Percentiles rank a stretch among this genome's conserved stretches.
phyloP scores from a whole-genome alignment of 140 eudicot genomes.

The Bidens hawaiensis region DNA sequence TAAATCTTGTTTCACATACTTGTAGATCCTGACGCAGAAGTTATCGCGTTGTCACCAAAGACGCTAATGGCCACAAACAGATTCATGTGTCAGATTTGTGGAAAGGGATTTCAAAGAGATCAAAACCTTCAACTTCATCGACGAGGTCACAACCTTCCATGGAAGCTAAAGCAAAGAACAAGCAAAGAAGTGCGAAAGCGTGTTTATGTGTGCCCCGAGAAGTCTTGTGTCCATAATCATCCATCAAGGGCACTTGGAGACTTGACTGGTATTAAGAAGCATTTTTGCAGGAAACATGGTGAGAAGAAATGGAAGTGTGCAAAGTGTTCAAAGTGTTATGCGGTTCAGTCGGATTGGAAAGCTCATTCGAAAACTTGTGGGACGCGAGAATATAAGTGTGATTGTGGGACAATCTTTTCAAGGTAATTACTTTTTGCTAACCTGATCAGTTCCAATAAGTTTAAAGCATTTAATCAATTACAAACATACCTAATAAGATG shows the following conservation, averaged over 20 bases:
- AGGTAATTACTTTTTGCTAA: slow-evolving; percentile 30
- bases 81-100: slow-evolving; percentile 92
- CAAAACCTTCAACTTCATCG: slow-evolving; percentile 92
- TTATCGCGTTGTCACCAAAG: slow-evolving; percentile 86
- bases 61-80: slow-evolving; percentile 97
- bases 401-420: slow-evolving; percentile 89
- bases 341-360: slow-evolving; percentile 96
- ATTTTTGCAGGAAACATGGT: slow-evolving; percentile 85
- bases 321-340: slow-evolving; percentile 81
- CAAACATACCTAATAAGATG: background rate
- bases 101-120: slow-evolving; percentile 95
- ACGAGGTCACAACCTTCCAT: slow-evolving; percentile 90
- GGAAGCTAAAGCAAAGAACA: slow-evolving; percentile 94
- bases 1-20: background rate
- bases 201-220: slow-evolving; percentile 93
- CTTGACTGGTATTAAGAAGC: slow-evolving; percentile 90
- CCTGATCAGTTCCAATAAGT: background rate
- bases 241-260: slow-evolving; percentile 96
- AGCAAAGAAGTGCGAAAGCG: slow-evolving; percentile 75
- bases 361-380: slow-evolving; percentile 97
- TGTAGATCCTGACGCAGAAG: slow-evolving; percentile 93
- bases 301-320: slow-evolving; percentile 99
- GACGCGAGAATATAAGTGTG: slow-evolving; percentile 87
- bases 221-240: slow-evolving; percentile 81
- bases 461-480: background rate